Conservation (phyloP, 371 early-diverging fungal genomes). For the Fennellomyces sp. region DNA sequence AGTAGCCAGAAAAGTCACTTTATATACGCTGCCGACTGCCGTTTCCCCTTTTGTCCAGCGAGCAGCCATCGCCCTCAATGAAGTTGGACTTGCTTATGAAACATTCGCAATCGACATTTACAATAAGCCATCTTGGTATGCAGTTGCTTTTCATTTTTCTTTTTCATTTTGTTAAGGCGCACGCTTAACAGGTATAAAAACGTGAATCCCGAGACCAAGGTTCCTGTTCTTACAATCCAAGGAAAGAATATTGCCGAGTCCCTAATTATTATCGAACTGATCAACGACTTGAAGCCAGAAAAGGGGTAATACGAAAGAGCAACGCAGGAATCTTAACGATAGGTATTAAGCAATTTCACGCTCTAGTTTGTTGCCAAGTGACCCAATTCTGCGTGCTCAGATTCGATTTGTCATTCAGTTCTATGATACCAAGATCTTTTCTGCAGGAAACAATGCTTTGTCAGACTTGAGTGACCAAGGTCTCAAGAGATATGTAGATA, state of each 20-base stretch:
- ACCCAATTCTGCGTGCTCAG: constrained; percentile 49
- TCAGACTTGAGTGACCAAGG: background rate
- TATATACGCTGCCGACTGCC: no score
- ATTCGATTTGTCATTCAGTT: constrained; percentile 60
- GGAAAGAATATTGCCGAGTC: constrained; percentile 51
- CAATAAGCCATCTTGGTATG: constrained; percentile 65
- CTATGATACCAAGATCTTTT: constrained; percentile 36
- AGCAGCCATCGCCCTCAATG: constrained; percentile 56
- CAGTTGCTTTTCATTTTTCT: background rate
- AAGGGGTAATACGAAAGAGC: constrained; percentile 36
- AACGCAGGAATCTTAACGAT: no score
- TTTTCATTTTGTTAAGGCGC: background rate
- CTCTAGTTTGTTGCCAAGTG: constrained; percentile 32
- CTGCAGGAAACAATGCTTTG: no score
- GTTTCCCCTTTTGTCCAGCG: constrained; percentile 70
- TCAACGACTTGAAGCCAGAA: constrained; percentile 51
- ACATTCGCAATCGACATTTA: constrained; percentile 59
- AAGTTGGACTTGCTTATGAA: constrained; percentile 50
- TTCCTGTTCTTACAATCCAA: constrained; percentile 46
- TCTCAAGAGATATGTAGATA: constrained; percentile 10
- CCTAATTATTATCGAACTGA: constrained; percentile 50
- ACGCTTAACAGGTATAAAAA: constrained; percentile 47
- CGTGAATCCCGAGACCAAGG: constrained; percentile 52
- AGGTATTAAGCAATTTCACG: background rate
- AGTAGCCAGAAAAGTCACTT: no score